Base-by-base conservation (phyloP, 2,329 filamentous ascomycete genomes). In the Fusarium sp. region DNA sequence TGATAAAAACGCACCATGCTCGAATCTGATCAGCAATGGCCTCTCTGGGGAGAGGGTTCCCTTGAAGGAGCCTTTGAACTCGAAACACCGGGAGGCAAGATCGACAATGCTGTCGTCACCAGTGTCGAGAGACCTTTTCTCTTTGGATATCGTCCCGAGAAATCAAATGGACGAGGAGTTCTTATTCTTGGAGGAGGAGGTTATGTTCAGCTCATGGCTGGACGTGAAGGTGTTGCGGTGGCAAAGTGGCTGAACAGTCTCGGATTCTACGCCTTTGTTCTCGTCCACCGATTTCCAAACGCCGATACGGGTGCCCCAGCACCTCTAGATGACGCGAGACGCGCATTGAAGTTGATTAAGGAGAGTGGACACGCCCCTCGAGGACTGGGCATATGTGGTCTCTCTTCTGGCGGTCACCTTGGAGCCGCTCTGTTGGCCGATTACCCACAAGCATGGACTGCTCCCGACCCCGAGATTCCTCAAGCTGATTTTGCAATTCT, bases 211-310 rank as follows among this genome's bases (percentile, higher is more conserved):
- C 69, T 78, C 20, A 77, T 78, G 73, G 71, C 77, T 9, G 75
- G 74, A 1, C 72, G 73, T 4, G 76, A 78, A 56, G 76, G 76
- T 3, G 18, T 77, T 32, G 50, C 64, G 6, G 48, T 78, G 5
- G 76, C 76, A 30, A 76, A 67, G 34, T 78, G 76, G 76, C 57
- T 78, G 1, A 77, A 58, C 45, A 67, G 48, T 10, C 69, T 77
- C n/a, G 76, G 76, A 0, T 78, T 78, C 56, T 71, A 77, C 41
- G 74, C 76, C 0, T 78, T 78, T n/a, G 76, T 78, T 6, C 67
- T 78, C 0, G 73, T 78, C 0, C 76, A 78, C n/a, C 74, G 76
- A 1, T 78, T 78, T 35, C 76, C 76, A 0, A 73, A 50, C 2
- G 66, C 64, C 6, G 41, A 74, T 4, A 65, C 67, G 2, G 61